phyloP scores from a whole-genome alignment of 768 basidiomycete genomes.

The Aureoboletus auriporus region DNA sequence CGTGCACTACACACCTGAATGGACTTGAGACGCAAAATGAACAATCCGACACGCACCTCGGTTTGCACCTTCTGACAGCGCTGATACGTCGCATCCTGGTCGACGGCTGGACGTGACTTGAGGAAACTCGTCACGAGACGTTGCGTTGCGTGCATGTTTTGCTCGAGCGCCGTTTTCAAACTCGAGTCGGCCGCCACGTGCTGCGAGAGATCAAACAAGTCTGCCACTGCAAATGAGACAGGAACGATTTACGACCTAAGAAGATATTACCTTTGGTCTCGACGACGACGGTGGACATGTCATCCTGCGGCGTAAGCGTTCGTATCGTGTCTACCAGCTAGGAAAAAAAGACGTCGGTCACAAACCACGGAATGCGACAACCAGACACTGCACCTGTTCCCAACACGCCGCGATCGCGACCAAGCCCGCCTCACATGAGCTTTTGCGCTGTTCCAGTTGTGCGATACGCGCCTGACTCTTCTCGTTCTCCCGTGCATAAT shows the following conservation, averaged over 20 bases:
- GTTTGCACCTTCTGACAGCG: conserved; percentile 53
- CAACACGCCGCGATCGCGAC: conserved; percentile 77
- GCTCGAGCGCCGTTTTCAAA: conserved; percentile 43
- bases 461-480: conserved; percentile 57
- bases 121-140: conserved; percentile 58
- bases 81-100: conserved; percentile 38
- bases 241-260: background rate
- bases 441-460: conserved; percentile 63
- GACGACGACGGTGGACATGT: conserved; percentile 40
- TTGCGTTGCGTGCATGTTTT: conserved; percentile 55
- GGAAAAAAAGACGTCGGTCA: conserved; percentile 1
- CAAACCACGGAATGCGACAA: background rate
- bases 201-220: conserved; percentile 30
- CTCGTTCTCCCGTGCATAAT: conserved; percentile 74
- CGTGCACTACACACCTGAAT: conserved; percentile 41
- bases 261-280: conserved; percentile 37
- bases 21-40: background rate
- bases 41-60: conserved; percentile 43
- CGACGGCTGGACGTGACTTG: conserved; percentile 29
- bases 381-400: conserved; percentile 53
- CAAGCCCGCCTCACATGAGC: conserved; percentile 64
- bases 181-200: conserved; percentile 28
- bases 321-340: conserved; percentile 69
- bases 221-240: conserved; percentile 10
- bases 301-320: conserved; percentile 50